phyloP scores from a whole-genome alignment of 495 filamentous ascomycete genomes.

The Achaetomiella virescens region DNA sequence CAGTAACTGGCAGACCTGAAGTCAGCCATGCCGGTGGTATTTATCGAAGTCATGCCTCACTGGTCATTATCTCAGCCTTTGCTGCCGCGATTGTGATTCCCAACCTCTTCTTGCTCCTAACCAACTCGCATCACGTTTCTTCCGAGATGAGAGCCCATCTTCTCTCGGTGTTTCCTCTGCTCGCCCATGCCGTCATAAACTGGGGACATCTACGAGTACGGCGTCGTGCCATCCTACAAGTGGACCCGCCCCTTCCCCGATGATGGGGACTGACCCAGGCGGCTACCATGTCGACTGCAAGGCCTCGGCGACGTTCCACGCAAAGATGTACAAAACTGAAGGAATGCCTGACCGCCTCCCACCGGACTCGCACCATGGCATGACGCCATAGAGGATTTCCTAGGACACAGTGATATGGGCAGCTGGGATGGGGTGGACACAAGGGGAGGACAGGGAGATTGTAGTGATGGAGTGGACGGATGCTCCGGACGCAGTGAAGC shows the following conservation, averaged over 20 bases:
- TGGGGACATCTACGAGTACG: slow-evolving; percentile 30
- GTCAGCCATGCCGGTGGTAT: neutral
- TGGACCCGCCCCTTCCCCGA: slow-evolving; percentile 31
- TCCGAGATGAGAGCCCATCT: slow-evolving; percentile 5
- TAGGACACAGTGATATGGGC: slow-evolving; percentile 18
- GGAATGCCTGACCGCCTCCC: slow-evolving; percentile 20
- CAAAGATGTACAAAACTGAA: slow-evolving; percentile 28
- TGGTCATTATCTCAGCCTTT: too few species aligned
- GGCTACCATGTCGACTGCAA: slow-evolving; percentile 29
- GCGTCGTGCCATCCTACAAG: slow-evolving; percentile 27
- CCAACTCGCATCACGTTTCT: too few species aligned
- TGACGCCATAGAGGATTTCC: slow-evolving; percentile 21
- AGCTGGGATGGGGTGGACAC: slow-evolving; percentile 33
- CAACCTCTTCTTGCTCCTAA: too few species aligned
- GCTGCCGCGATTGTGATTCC: too few species aligned
- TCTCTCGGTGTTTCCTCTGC: slow-evolving; percentile 5
- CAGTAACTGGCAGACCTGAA: neutral
- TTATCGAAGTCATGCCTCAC: too few species aligned
- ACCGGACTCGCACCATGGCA: slow-evolving; percentile 25
- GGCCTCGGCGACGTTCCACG: slow-evolving; percentile 20
- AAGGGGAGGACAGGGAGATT: slow-evolving; percentile 28
- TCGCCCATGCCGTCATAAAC: slow-evolving; percentile 20
- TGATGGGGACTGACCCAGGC: slow-evolving; percentile 24
- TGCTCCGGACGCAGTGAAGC: slow-evolving; percentile 21
- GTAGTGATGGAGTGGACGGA: slow-evolving; percentile 32